Evolutionary conservation across 495 filamentous ascomycete genomes (phyloP).

Genomic region (Tricharina praecox): DNA sequence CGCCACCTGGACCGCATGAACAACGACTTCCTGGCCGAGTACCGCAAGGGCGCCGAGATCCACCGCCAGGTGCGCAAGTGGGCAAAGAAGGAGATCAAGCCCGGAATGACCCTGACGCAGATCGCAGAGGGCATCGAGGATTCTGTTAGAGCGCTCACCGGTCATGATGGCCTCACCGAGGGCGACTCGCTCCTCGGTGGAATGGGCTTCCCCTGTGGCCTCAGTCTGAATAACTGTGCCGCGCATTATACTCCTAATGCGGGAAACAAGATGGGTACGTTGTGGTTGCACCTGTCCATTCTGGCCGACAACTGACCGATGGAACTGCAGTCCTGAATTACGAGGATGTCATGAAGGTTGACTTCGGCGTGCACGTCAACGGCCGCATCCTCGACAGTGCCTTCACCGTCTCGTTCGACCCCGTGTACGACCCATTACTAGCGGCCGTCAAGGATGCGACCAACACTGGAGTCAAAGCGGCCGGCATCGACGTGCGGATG

Average conservation of each 20-base stretch:
- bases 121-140: conserved; percentile 80
- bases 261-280: conserved; percentile 52
- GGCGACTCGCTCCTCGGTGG: conserved; percentile 66
- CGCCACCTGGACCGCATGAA: conserved; percentile 69
- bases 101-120: conserved; percentile 60
- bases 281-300: too few species aligned
- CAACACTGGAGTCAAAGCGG: conserved; percentile 67
- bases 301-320: too few species aligned
- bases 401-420: conserved; percentile 79
- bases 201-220: conserved; percentile 75
- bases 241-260: conserved; percentile 86
- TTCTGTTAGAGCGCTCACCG: conserved; percentile 58
- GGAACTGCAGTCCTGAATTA: conserved; percentile 41
- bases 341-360: conserved; percentile 82
- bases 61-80: conserved; percentile 78
- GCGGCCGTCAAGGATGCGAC: conserved; percentile 72
- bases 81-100: conserved; percentile 64
- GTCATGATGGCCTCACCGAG: conserved; percentile 59
- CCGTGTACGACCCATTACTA: conserved; percentile 66
- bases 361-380: conserved; percentile 82
- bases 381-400: conserved; percentile 85
- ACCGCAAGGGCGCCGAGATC: conserved; percentile 71
- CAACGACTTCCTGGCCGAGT: conserved; percentile 69
- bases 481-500: conserved; percentile 66
- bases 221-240: conserved; percentile 73